A percentile compares a stretch with the other conserved stretches of the same genome.
Conservation (phyloP, 257 asterid species). For the Capsicum rhomboideum region DNA sequence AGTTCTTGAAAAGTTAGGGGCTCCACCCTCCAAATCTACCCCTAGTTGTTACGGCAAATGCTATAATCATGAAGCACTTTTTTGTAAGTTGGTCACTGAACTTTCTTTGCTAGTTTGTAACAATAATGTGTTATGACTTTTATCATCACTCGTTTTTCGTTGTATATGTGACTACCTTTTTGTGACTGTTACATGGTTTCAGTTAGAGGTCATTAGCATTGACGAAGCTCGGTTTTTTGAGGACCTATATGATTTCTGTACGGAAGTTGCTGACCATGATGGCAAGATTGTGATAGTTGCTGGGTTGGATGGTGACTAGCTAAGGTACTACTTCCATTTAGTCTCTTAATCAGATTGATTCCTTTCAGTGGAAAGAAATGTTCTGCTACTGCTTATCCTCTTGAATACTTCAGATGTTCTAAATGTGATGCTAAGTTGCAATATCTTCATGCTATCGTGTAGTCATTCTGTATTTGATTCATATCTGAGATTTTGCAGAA, state of each 20-base stretch:
- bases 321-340: constrained; percentile 39
- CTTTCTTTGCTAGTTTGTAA: background rate
- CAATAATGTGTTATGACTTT: background rate
- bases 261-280: constrained; percentile 81
- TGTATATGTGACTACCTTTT: constrained; percentile 1
- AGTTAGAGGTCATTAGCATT: constrained; percentile 82
- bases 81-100: background rate
- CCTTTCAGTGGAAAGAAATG: background rate
- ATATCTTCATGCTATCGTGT: too few species aligned
- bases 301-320: constrained; percentile 94
- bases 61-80: background rate
- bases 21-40: background rate
- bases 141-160: background rate
- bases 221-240: constrained; percentile 93
- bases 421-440: too few species aligned
- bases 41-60: background rate
- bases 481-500: constrained; percentile 32
- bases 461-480: background rate
- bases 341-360: background rate
- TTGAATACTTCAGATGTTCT: background rate
- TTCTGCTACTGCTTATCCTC: background rate
- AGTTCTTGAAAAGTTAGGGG: background rate
- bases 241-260: constrained; percentile 86
- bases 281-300: constrained; percentile 85
- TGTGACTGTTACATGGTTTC: constrained; percentile 5